Evolutionary conservation across 2,329 filamentous ascomycete genomes (phyloP).

Genomic region (Geosmithia flava): DNA sequence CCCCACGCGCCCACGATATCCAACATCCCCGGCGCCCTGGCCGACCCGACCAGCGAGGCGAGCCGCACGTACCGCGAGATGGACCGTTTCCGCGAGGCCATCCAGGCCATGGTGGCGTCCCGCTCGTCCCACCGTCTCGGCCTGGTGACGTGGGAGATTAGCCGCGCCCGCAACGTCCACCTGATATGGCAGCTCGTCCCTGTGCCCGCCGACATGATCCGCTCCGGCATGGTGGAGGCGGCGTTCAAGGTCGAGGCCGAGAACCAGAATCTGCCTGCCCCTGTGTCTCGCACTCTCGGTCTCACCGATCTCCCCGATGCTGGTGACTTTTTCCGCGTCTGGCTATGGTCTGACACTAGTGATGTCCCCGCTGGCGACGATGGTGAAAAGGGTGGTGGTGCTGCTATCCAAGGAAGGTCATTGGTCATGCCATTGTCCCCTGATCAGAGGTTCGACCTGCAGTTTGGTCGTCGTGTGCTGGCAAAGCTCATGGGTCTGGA

Average conservation of each 20-base stretch:
- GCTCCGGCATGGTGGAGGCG: conserved; percentile 67
- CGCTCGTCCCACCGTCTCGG: conserved; percentile 51
- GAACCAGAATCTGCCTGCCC: conserved; percentile 47
- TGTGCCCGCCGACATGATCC: conserved; percentile 54
- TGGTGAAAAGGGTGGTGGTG: conserved; percentile 3
- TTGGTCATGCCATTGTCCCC: conserved; percentile 63
- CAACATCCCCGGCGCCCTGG: conserved; percentile 41
- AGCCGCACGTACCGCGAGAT: conserved; percentile 64
- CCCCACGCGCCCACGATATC: conserved; percentile 67
- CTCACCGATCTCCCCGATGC: conserved; percentile 33
- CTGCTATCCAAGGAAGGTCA: conserved; percentile 44
- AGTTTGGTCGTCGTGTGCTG: conserved; percentile 79
- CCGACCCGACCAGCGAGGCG: conserved; percentile 38
- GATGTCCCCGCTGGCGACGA: conserved; percentile 11
- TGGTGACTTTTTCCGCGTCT: conserved; percentile 68
- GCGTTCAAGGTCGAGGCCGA: conserved; percentile 84
- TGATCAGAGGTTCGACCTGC: conserved; percentile 71
- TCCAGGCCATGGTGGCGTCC: conserved; percentile 67
- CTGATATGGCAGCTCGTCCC: conserved; percentile 91
- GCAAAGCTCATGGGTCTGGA: conserved; percentile 79
- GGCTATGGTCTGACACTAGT: conserved; percentile 58
- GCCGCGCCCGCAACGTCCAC: conserved; percentile 68
- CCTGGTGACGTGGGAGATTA: conserved; percentile 86
- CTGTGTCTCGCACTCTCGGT: conserved; percentile 34
- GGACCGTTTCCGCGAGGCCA: conserved; percentile 61